Conservation (phyloP, 768 basidiomycete species). For the Austroboletus eburneus region DNA sequence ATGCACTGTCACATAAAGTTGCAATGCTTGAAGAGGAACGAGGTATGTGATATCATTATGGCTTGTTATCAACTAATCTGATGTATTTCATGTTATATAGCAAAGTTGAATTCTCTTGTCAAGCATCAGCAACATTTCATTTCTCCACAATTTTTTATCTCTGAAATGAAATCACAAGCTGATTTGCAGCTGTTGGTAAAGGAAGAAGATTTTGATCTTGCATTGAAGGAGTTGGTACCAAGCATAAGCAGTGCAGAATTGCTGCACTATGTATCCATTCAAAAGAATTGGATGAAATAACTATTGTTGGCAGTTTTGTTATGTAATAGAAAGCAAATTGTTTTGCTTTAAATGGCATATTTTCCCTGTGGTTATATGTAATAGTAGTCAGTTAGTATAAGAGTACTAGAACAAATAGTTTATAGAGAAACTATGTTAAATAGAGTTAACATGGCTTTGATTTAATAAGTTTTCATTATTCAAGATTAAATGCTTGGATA, state of each 20-base stretch:
- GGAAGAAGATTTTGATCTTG: conserved; percentile 69
- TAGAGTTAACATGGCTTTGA: too few relatives aligned
- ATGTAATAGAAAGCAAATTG: too few relatives aligned
- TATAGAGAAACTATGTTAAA: too few relatives aligned
- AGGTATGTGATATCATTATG: conserved; percentile 38
- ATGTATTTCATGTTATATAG: conserved; percentile 1
- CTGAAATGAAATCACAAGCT: conserved; percentile 66
- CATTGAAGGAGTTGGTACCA: conserved; percentile 67
- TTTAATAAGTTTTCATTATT: too few relatives aligned
- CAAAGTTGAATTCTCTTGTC: conserved; percentile 43
- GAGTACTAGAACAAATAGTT: too few relatives aligned
- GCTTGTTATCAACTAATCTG: neutral
- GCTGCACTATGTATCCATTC: conserved; percentile 71
- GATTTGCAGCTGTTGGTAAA: conserved; percentile 78
- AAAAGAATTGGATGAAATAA: conserved; percentile 23
- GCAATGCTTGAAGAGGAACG: conserved; percentile 73
- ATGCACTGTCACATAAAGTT: conserved; percentile 90
- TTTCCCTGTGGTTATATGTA: too few relatives aligned
- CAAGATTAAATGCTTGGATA: too few relatives aligned
- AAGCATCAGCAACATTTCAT: conserved; percentile 52
- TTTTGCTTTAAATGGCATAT: too few relatives aligned
- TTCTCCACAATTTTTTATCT: conserved; percentile 87
- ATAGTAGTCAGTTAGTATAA: too few relatives aligned
- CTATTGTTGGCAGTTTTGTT: too few relatives aligned
- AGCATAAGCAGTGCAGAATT: conserved; percentile 85